Evolutionary conservation across 2,329 filamentous ascomycete genomes (phyloP).

Genomic region (Lachnellula subtilissima): DNA sequence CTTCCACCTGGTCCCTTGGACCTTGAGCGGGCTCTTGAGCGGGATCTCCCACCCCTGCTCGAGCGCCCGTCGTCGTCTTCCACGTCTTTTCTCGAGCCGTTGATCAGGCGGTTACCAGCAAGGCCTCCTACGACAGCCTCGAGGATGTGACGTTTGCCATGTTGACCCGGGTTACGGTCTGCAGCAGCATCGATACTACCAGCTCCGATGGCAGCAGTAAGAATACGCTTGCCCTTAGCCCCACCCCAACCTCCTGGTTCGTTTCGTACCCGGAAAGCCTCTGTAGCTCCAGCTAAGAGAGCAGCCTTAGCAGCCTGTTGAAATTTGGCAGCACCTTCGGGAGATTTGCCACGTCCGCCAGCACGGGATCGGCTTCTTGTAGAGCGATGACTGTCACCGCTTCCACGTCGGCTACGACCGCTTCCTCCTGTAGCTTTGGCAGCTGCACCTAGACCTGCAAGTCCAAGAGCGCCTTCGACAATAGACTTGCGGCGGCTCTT

Average conservation of each 20-base stretch:
- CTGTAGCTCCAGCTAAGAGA: constrained; percentile 81
- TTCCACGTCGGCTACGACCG: constrained; percentile 36
- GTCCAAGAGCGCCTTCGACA: constrained; percentile 57
- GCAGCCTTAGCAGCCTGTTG: constrained; percentile 90
- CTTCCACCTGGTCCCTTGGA: constrained; percentile 38
- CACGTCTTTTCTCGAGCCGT: constrained; percentile 67
- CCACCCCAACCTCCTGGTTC: constrained; percentile 86
- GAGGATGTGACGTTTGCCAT: constrained; percentile 77
- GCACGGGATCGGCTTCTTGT: constrained; percentile 41
- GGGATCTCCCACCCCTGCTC: constrained; percentile 61
- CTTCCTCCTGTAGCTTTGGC: constrained; percentile 54
- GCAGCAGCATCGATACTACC: constrained; percentile 77
- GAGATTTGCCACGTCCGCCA: constrained; percentile 46
- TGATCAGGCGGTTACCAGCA: constrained; percentile 77
- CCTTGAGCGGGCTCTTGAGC: constrained; percentile 56
- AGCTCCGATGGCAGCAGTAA: constrained; percentile 81
- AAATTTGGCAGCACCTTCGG: constrained; percentile 54
- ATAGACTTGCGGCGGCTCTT: constrained; percentile 61
- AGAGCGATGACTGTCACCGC: constrained; percentile 41
- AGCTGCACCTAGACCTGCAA: constrained; percentile 57
- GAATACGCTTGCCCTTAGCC: constrained; percentile 83
- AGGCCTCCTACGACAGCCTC: constrained; percentile 88
- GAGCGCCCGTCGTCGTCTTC: constrained; percentile 37
- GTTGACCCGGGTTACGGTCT: constrained; percentile 60
- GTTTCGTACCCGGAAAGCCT: constrained; percentile 86